A percentile compares a stretch with the other conserved stretches of the same genome.
Conservation (phyloP, 177 flowering plant genomes). For the Vitis hybrid region DNA sequence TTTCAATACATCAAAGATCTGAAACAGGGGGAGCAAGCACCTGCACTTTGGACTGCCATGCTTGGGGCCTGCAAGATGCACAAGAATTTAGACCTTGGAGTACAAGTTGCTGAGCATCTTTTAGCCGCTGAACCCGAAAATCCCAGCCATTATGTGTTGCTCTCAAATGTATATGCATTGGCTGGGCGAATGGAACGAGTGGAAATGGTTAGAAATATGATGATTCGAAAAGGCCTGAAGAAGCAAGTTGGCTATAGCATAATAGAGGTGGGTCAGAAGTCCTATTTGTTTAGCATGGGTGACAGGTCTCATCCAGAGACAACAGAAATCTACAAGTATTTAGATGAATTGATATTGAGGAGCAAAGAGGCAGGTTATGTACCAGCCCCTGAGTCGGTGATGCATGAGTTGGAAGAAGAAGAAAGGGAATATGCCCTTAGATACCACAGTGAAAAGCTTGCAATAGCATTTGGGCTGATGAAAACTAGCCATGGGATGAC, state of each 20-base stretch:
- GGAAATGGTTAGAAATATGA: conserved; percentile 50
- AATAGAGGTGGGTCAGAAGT: conserved; percentile 42
- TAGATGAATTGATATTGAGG: conserved; percentile 56
- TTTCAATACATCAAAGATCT: conserved; percentile 32
- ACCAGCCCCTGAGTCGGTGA: conserved; percentile 36
- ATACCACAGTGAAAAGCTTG: conserved; percentile 66
- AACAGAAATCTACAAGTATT: conserved; percentile 37
- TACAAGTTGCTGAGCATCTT: conserved; percentile 60
- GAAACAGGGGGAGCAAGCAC: conserved; percentile 33
- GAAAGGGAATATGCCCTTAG: conserved; percentile 52
- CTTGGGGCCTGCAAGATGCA: conserved; percentile 86
- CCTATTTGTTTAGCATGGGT: conserved; percentile 58
- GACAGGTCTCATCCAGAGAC: conserved; percentile 53
- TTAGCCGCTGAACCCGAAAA: conserved; percentile 59
- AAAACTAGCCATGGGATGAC: conserved; percentile 28
- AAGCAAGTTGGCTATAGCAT: conserved; percentile 65
- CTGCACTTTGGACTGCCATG: conserved; percentile 78
- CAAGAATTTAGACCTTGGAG: conserved; percentile 60
- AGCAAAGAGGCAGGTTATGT: conserved; percentile 53
- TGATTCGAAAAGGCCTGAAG: conserved; percentile 47
- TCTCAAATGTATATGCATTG: conserved; percentile 70
- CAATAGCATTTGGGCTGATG: conserved; percentile 53
- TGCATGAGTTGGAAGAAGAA: conserved; percentile 63
- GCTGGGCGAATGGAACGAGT: conserved; percentile 71
- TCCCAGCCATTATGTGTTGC: conserved; percentile 69